Evolutionary conservation across 805 yeast genomes (phyloP), one percentile per base, ranked within the genome.

Genomic region (Ogataea saltuana): DNA sequence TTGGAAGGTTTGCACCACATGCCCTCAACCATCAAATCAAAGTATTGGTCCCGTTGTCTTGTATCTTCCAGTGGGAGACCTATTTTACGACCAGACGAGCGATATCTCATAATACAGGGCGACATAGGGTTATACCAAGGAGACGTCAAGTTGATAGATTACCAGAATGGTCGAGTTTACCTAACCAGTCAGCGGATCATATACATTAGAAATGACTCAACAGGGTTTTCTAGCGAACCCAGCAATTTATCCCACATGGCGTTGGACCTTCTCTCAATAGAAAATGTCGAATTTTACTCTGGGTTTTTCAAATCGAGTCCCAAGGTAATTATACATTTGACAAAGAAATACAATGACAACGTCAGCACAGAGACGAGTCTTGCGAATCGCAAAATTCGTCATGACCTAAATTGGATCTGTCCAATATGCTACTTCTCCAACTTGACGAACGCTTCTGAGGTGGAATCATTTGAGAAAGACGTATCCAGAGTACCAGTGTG

Each of bases 381-480:
- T 2, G 16, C 31, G 7, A 19, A 21, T 18, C n/a, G n/a, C n/a
- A 22, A 28, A 27, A 12, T 21, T 3, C n/a, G 23, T 9, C 47
- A 42, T 41, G 51, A 56, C 16, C 13, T 55, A 9, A 67, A 72
- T 22, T 91, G 99, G 99, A 74, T 75, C 1, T 91, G 99, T 61
- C 83, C 85, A n/a, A 90, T 93, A 3, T 91, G 99, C 63, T 78
- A 80, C n/a, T 85, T 71, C 58, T 70, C 81, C 19, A 88, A 88
- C 56, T 63, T 60, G 9, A 51, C 76, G 3, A 58, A 61, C 6
- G 51, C 59, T 7, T 61, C 60, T 11, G 41, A 42, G 15, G 34
- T 46, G 9, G 34, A 41, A 25, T 10, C 34, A 18, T 25, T 55
- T 20, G 41, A 40, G n/a, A 26, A 33, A 6, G 42, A 41, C n/a